phyloP scores from a whole-genome alignment of 2,329 filamentous ascomycete genomes.

The Diaporthe citriasiana region DNA sequence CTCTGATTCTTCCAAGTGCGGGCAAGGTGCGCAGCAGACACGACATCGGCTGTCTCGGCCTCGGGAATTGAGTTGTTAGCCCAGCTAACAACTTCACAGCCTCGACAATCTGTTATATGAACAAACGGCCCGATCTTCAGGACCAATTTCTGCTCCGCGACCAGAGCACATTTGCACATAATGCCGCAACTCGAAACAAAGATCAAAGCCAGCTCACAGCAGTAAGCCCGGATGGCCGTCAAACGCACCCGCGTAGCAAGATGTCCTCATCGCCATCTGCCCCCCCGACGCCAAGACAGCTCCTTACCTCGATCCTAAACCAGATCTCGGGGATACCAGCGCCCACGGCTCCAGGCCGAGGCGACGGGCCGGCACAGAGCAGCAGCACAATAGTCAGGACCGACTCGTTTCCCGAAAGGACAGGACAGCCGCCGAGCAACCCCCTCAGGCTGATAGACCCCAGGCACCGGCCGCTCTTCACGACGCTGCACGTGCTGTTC shows the following conservation, averaged over 20 bases:
- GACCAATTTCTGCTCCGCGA: background rate
- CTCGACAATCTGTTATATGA: background rate
- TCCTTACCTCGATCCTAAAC: slow-evolving; percentile 65
- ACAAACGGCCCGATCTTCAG: background rate
- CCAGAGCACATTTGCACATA: background rate
- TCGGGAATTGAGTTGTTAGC: background rate
- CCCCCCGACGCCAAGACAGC: slow-evolving; percentile 56
- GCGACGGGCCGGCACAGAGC: background rate
- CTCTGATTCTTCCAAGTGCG: no score
- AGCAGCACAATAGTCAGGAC: background rate
- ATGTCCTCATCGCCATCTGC: slow-evolving; percentile 40
- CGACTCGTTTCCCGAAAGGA: background rate
- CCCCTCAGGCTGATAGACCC: slow-evolving; percentile 54
- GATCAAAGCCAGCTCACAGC: background rate
- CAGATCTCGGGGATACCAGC: slow-evolving; percentile 54
- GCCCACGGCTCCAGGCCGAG: slow-evolving; percentile 13
- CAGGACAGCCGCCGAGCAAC: slow-evolving; percentile 46
- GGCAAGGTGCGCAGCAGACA: background rate
- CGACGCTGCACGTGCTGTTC: slow-evolving; percentile 88
- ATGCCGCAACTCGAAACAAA: background rate
- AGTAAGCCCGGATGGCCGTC: slow-evolving; percentile 32
- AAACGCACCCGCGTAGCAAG: background rate
- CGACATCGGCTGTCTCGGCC: background rate
- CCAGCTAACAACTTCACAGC: background rate
- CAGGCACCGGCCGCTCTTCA: slow-evolving; percentile 69